Conservation (phyloP, 1,284 basidiomycete genomes). For the Cutaneotrichosporon sp. region DNA sequence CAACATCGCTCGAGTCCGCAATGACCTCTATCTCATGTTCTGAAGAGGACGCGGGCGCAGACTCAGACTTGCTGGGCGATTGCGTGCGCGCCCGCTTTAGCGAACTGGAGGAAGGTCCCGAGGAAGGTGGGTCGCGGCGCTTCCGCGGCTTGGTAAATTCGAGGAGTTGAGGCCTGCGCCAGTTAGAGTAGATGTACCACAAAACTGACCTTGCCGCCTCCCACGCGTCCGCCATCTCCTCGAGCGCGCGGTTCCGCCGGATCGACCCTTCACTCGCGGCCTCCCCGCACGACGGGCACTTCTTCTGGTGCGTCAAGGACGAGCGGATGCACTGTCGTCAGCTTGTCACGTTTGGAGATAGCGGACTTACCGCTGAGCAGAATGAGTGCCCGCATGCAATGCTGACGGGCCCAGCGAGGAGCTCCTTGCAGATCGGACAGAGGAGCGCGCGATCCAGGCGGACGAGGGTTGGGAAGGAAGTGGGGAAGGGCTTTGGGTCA, state of each 20-base stretch:
- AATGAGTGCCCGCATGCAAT: slow-evolving; percentile 52
- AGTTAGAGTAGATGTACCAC: slow-evolving; percentile 12
- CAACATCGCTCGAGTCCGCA: slow-evolving; percentile 18
- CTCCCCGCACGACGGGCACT: slow-evolving; percentile 46
- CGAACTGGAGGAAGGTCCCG: background rate
- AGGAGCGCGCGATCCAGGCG: slow-evolving; percentile 42
- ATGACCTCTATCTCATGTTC: slow-evolving; percentile 15
- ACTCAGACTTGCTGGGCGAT: background rate
- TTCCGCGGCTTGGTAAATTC: slow-evolving; percentile 18
- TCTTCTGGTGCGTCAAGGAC: slow-evolving; percentile 34
- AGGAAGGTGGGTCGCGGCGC: slow-evolving; percentile 6
- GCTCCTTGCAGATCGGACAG: slow-evolving; percentile 51
- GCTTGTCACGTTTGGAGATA: background rate
- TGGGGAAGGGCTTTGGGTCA: slow-evolving; percentile 43
- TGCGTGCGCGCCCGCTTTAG: background rate
- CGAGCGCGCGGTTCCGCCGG: slow-evolving; percentile 47
- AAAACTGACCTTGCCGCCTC: slow-evolving; percentile 41
- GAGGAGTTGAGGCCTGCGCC: slow-evolving; percentile 20
- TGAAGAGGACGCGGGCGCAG: background rate
- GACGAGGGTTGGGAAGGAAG: slow-evolving; percentile 31
- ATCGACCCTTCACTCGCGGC: slow-evolving; percentile 41
- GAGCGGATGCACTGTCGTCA: slow-evolving; percentile 43
- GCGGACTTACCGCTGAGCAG: slow-evolving; percentile 48
- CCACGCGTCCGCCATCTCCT: slow-evolving; percentile 50
- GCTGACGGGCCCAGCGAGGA: slow-evolving; percentile 43